Base-by-base conservation (phyloP, 169 alveolate species). In the Cyclospora cayetanensis region DNA sequence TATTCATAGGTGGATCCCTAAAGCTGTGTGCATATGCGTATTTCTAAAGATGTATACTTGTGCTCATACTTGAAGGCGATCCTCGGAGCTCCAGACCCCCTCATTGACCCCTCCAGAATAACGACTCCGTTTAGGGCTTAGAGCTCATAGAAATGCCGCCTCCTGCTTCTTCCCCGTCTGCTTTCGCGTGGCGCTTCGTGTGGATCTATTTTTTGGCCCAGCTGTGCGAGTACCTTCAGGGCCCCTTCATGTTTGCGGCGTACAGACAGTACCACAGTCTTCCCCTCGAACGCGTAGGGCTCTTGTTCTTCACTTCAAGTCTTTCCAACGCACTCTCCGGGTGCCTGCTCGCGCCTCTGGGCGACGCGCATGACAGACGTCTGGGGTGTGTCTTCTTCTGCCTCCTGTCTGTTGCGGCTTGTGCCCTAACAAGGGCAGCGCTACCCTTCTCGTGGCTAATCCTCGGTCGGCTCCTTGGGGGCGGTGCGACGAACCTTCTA, bases 181-280 rank as follows among this genome's bases (percentile, higher is more conserved):
- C n/a, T n/a, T n/a, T n/a, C n/a, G n/a, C n/a, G n/a, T n/a, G n/a
- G n/a, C n/a, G n/a, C n/a, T 9, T 70, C 25, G 4, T 34, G 27
- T 29, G 82, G 37, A 12, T 83, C 43, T 55, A 60, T 27, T 70
- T 83, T 39, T 41, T 83, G 42, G 60, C 91, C 1, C 46, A 31
- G 25, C 53, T 70, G 12, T 83, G 82, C 20, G 91, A 83, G 79
- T 53, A 37, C 43, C 31, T 83, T 25, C 91, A 83, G 31, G 91
- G 82, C 2, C 66, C 83, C 18, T 39, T 4, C 85, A 27, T 42
- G 80, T 85, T 4, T 39, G 29, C 27, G n/a, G 35, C 66, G 22
- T 85, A 63, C 84, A 18, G 43, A 27, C 1, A 43, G 3, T 7
- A 31, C 29, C 37, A 50, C 39, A 5, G 15, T 0, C 83, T 85